Base-by-base conservation (phyloP, 2,329 filamentous ascomycete genomes). In the Didymella exigua region DNA sequence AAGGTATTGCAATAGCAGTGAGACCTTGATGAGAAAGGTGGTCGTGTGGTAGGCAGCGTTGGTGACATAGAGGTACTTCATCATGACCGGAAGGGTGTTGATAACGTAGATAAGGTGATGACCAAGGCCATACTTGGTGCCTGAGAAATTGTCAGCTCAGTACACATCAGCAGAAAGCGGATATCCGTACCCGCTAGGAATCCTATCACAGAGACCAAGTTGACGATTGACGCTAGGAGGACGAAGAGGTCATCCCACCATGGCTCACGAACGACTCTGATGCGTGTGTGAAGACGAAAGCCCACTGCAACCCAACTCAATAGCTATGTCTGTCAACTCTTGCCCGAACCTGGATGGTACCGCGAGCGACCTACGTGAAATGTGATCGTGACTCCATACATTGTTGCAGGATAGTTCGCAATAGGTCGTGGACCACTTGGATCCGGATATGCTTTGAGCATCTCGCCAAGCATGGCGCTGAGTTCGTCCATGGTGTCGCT, bases 191-290 rank as follows among this genome's bases (percentile, higher is more conserved):
- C 52, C 33, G 47, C 54, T 21, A 66, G 60, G 23, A 69, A 67
- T 8, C 45, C 51, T 10, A 67, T 45, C 13, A 69, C 45, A 18
- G 60, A 58, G 16, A 58, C 38, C 10, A 71, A 47, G 26, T 69
- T 69, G 23, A 69, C 56, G 1, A 70, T 8, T 11, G 57, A 61
- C 16, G 68, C 69, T 14, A 72, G 31, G 10, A 71, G 54, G 21
- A 75, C 69, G 5, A 72, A 62, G n/a, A 68, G 45, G 42, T 75
- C 73, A 48, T 75, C 72, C 63, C 69, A 69, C n/a, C 73, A 67
- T 5, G 67, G 66, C 23, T 71, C 63, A 26, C 65, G 63, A 14
- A 71, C 56, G 3, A 71, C 47, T 16, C 51, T 56, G 13, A 69
- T 48, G n/a, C 69, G 61, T 41, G 64, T 69, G 37, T 71, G 62